phyloP scores from a whole-genome alignment of 768 basidiomycete genomes.

The Lactarius trivialis region DNA sequence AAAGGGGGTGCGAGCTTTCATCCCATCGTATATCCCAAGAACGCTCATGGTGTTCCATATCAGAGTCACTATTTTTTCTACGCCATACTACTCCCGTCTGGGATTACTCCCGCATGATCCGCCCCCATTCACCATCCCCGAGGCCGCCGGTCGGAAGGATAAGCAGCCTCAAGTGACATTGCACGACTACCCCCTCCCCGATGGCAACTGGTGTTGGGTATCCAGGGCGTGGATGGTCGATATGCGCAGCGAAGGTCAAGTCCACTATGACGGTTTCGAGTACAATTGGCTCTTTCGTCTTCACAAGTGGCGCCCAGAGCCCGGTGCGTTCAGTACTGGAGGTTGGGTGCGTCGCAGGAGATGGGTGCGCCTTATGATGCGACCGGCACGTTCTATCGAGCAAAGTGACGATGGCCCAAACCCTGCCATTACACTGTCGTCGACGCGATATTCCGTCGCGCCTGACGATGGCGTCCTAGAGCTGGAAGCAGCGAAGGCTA shows the following conservation, averaged over 20 bases:
- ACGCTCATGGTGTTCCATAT: neutral
- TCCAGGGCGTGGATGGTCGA: conserved; percentile 82
- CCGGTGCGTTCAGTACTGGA: conserved; percentile 54
- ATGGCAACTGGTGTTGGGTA: conserved; percentile 78
- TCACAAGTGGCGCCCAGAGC: conserved; percentile 57
- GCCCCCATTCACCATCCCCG: conserved; percentile 61
- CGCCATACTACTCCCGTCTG: conserved; percentile 61
- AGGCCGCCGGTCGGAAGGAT: conserved; percentile 27
- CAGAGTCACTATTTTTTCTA: conserved; percentile 63
- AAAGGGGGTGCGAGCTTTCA: conserved; percentile 51
- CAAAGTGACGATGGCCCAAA: neutral
- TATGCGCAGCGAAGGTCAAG: conserved; percentile 75
- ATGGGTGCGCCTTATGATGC: conserved; percentile 84
- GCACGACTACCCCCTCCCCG: conserved; percentile 63
- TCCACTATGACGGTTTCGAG: conserved; percentile 80
- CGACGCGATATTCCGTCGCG: neutral
- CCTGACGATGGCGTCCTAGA: conserved; percentile 2
- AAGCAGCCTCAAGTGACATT: conserved; percentile 53
- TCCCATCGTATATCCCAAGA: neutral
- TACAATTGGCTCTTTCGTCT: conserved; percentile 75
- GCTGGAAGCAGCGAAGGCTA: conserved; percentile 9
- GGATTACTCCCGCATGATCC: conserved; percentile 70
- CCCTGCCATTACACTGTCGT: neutral
- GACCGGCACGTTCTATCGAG: conserved; percentile 38
- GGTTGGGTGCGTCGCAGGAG: conserved; percentile 72